Evolutionary conservation across 2,329 filamentous ascomycete species (phyloP), one percentile per base, ranked within the genome.

Genomic region (Ceratocystis lukuohia): DNA sequence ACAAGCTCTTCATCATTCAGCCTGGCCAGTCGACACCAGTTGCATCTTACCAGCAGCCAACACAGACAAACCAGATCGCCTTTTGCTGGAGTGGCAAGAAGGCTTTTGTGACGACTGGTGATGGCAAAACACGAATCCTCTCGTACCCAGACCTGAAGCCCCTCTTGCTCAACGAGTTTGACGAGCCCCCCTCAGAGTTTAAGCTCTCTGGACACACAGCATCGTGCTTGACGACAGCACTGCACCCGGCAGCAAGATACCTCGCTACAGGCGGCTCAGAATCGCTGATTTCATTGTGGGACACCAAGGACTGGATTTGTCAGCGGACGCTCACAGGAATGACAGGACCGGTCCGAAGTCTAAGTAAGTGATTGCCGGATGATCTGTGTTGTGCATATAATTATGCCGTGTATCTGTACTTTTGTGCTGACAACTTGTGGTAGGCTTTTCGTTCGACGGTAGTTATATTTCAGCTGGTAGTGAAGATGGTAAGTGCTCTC

Each of bases 371-470:
- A n/a, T 15, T 37, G 7, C 56, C 12, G 10, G 12, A 41, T 41
- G 3, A 4, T 4, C 3, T 4, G 28, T n/a, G 3, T 15, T 37
- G 22, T 57, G 22, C 12, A 15, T 33, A 17, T 33, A 5, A 7
- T 15, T 57, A 12, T 61, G 3, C 6, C 1, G 37, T 15, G 37
- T 7, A 15, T 28, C 20, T 28, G 48, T 28, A 15, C 15, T 5
- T 25, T 10, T 50, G 22, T 53, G 48, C 45, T 64, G 50, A 59
- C 25, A 22, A 61, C 50, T 20, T 22, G n/a, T 17, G 5, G 44
- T 12, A 84, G 86, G 87, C 72, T 93, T 92, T 73, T 88, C 84
- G 17, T 92, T 88, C 74, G 88, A 92, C 71, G 88, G 89, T 4
- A 86, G 83, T 71, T 93, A 86, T 72, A 77, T 92, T 28, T 84